phyloP scores from a whole-genome alignment of 768 basidiomycete species.

The Paxillus rubicundulus region DNA sequence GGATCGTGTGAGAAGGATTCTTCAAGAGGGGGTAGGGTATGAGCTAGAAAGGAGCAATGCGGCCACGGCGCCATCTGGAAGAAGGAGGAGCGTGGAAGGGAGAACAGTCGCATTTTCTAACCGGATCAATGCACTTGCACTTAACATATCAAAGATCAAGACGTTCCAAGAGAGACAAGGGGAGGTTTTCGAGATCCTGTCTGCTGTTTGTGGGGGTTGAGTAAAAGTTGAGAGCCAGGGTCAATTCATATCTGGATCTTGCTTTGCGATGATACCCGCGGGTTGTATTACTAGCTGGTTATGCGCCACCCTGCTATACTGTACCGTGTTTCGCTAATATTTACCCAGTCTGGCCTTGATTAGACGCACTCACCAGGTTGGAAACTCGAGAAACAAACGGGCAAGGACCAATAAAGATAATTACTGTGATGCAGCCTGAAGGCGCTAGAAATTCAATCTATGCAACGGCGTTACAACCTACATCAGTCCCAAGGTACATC shows the following conservation, averaged over 20 bases:
- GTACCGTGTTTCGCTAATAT: not conserved
- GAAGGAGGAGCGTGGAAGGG: constrained; percentile 56
- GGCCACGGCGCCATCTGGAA: constrained; percentile 25
- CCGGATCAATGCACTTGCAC: constrained; percentile 68
- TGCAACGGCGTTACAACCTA: too few relatives aligned
- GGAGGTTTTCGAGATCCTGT: constrained; percentile 61
- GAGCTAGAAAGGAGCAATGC: constrained; percentile 9
- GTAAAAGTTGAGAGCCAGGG: not conserved
- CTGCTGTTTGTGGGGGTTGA: constrained; percentile 22
- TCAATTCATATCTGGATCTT: not conserved
- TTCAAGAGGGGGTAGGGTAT: constrained; percentile 59
- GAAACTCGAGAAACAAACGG: not conserved
- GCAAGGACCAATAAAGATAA: not conserved
- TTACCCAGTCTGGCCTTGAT: not conserved
- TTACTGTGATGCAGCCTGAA: too few relatives aligned
- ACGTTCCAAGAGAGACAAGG: constrained; percentile 73
- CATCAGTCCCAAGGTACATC: too few relatives aligned
- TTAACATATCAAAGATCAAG: constrained; percentile 66
- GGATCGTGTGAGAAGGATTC: constrained; percentile 55
- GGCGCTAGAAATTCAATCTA: too few relatives aligned
- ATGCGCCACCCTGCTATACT: not conserved
- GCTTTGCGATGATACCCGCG: not conserved
- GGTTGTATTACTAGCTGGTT: constrained; percentile 5
- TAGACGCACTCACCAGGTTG: not conserved
- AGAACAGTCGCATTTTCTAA: constrained; percentile 72